A percentile compares a stretch with the other conserved stretches of the same genome.
phyloP scores from a whole-genome alignment of 2,329 filamentous ascomycete genomes.

The Dothideomycetes sp. region DNA sequence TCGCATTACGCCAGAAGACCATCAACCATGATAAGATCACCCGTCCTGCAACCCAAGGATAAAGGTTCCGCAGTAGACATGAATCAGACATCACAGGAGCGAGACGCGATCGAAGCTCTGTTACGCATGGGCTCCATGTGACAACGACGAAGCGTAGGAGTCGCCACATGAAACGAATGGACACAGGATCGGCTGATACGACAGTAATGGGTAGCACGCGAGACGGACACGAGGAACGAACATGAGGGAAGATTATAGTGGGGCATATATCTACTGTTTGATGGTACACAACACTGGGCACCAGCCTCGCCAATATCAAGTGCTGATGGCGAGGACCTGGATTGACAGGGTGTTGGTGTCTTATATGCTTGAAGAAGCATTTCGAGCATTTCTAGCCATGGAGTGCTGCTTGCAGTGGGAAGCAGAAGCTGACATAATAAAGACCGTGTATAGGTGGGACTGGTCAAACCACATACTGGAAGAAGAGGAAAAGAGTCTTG shows the following conservation, averaged over 20 bases:
- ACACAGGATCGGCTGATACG: too few relatives aligned
- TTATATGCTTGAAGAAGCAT: slow-evolving; percentile 3
- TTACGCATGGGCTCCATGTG: slow-evolving; percentile 63
- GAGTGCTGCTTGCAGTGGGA: background rate
- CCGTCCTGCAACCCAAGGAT: slow-evolving; percentile 1
- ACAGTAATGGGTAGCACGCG: too few relatives aligned
- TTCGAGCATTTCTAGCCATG: slow-evolving; percentile 3
- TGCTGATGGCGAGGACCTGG: slow-evolving; percentile 25
- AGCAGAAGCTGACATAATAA: too few relatives aligned
- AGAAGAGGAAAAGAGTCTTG: slow-evolving; percentile 4
- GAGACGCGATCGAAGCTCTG: slow-evolving; percentile 71
- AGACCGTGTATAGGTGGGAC: too few relatives aligned
- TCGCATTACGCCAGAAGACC: slow-evolving; percentile 5
- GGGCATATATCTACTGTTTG: too few relatives aligned
- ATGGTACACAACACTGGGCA: slow-evolving; percentile 21
- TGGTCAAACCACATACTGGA: background rate
- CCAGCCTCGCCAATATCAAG: slow-evolving; percentile 22
- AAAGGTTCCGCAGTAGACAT: slow-evolving; percentile 8
- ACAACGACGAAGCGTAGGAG: too few relatives aligned
- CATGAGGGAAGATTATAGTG: too few relatives aligned
- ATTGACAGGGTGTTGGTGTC: slow-evolving; percentile 22
- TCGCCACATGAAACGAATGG: too few relatives aligned
- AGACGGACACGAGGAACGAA: too few relatives aligned
- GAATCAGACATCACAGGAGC: slow-evolving; percentile 54
- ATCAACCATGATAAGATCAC: slow-evolving; percentile 2